Base-by-base conservation (phyloP, 2,329 filamentous ascomycete species). In the Didymella pomorum region DNA sequence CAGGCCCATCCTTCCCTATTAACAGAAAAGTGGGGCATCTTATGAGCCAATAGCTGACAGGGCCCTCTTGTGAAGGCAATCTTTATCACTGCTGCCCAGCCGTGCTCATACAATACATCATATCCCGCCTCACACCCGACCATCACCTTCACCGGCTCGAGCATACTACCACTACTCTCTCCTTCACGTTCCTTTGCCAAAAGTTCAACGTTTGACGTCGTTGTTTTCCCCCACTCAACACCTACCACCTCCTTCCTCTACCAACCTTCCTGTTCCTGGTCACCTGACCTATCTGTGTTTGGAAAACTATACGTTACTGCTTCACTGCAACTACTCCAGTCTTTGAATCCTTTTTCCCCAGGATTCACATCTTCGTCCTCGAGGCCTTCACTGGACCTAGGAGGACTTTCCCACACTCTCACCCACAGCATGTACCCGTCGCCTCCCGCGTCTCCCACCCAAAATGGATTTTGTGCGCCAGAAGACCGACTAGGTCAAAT, bases 401-500 rank as follows among this genome's bases (percentile, higher is more conserved):
- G 67, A 77, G 76, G 75, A 78, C 73, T 62, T 62, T 44, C 56
- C 49, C 20, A 48, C 35, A 47, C 48, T 58, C 53, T 58, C 49
- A 54, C 53, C 47, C 53, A 62, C 75, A 79, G 57, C 56, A 83
- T 83, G 80, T 78, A 81, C 64, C 81, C 79, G 50, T 83, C 82
- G 56, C 82, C 82, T 46, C 82, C 82, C 66, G 73, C 79, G 61
- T 83, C 82, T 56, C 82, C 82, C 43, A 71, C 73, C 54, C 75
- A 75, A 68, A 75, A 76, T 78, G 76, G 74, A 70, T 74, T 76
- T 57, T 78, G 76, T 67, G 70, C 75, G 46, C 92, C 93, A 41
- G 91, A 97, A 84, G 91, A 93, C 75, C 88, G 93, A 73, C 80
- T 98, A 83, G 93, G 94, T 78, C 87, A 89, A 68, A 84, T 94